Evolutionary conservation across 768 basidiomycete species (phyloP), one percentile per base, ranked within the genome.

Genomic region (Tricholoma furcatifolium): DNA sequence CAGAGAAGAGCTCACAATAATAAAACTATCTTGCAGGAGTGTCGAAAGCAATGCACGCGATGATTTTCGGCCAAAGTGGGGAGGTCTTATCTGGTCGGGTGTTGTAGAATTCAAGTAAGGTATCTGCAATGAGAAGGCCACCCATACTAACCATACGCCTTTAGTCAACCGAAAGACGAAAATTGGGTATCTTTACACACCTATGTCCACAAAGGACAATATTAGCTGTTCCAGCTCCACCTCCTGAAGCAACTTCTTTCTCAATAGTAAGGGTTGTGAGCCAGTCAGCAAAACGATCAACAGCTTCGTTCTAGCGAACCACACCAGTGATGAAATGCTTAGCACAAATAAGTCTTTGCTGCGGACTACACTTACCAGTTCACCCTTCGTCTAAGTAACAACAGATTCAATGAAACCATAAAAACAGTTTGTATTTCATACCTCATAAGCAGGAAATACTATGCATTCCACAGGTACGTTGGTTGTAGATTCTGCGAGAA

Each of bases 371-470:
- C 84, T 59, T 63, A 94, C 93, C 68, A 97, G 70, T 50, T 94
- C 87, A 40, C 94, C 94, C 69, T 92, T 93, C 6, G 94, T 96
- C 88, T 93, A 50, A 17, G 18, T 23, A 43, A 34, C 18, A 20
- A 20, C 48, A 8, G 31, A 14, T 23, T 35, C 18, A 23, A 31
- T 40, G 23, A 35, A 30, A 55, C 24, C 11, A 23, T 18, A 38
- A 44, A 9, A 36, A 20, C 21, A 31, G 36, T 40, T 41, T 9
- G 23, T 21, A 32, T 9, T 15, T 53, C 74, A 53, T 58, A 89
- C 91, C 78, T 97, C 90, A 60, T 96, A 98, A 2, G 84, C 85
- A 20, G 94, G 94, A 63, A 96, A 97, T 12, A 92, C 74, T n/a
- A 86, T 69, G 55, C 81, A 87, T 65, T 95, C 89, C 9, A 90